These are phyloP conservation scores for Letharia columbiana DNA, from an alignment of 495 filamentous ascomycete species.

Conservation along the genomic window DNA sequence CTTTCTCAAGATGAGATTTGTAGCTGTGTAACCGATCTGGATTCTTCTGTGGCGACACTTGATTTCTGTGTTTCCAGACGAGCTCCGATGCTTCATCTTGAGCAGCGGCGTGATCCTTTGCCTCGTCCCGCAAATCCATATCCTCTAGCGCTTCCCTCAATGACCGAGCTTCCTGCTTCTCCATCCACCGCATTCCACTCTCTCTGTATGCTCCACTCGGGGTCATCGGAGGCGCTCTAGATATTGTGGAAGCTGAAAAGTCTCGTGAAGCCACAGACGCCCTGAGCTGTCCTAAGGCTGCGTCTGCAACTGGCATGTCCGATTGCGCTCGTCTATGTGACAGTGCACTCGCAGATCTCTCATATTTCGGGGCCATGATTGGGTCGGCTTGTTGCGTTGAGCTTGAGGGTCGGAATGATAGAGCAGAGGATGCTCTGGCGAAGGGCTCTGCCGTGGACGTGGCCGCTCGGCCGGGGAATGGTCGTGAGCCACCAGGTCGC, in stretches of 20 bases:
- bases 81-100: conserved; percentile 81
- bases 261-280: conserved; percentile 33
- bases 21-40: conserved; percentile 55
- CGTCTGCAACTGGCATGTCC: conserved; percentile 24
- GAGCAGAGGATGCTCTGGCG: conserved; percentile 41
- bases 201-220: conserved; percentile 65
- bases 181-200: conserved; percentile 71
- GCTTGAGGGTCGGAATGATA: conserved; percentile 25
- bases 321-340: conserved; percentile 43
- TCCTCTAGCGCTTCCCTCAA: conserved; percentile 72
- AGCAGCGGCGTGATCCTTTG: conserved; percentile 61
- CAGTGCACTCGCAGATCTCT: conserved; percentile 42
- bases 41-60: conserved; percentile 44
- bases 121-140: conserved; percentile 65
- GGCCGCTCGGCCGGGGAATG: conserved; percentile 46
- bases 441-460: conserved; percentile 36
- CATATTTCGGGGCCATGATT: conserved; percentile 30
- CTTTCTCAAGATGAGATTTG: conserved; percentile 50
- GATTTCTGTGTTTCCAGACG: conserved; percentile 75
- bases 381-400: conserved; percentile 9
- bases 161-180: conserved; percentile 73
- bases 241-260: conserved; percentile 35
- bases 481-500: conserved; percentile 71
- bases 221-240: conserved; percentile 26
- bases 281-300: conserved; percentile 36